Evolutionary conservation across 2,329 filamentous ascomycete genomes (phyloP).

Genomic region (Colletotrichum tanaceti): DNA sequence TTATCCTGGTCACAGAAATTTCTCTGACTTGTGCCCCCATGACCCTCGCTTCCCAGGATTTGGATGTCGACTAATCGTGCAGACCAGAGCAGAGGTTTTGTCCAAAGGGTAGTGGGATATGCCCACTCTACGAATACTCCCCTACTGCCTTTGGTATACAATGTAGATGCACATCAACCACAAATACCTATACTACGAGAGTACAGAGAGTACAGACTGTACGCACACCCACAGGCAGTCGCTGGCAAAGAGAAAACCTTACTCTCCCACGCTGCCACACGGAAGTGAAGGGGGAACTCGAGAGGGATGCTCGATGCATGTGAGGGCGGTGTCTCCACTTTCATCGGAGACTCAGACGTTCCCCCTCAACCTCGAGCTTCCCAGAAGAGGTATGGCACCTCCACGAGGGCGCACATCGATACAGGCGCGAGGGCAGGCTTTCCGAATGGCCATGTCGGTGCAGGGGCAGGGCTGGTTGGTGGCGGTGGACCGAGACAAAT

Average conservation of each 20-base stretch:
- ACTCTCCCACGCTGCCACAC: constrained; percentile 30
- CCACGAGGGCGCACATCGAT: constrained; percentile 31
- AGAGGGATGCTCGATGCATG: constrained; percentile 38
- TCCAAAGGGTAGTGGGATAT: neutral
- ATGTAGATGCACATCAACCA: neutral
- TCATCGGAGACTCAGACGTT: constrained; percentile 26
- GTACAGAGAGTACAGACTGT: no score
- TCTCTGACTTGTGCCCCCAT: neutral
- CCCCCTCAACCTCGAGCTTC: constrained; percentile 25
- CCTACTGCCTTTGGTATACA: neutral
- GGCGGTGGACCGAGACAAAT: constrained; percentile 20
- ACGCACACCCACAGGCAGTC: constrained; percentile 11
- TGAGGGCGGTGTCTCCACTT: constrained; percentile 33
- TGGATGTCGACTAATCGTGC: neutral
- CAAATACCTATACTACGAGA: neutral
- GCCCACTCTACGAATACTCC: neutral
- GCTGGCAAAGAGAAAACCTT: constrained; percentile 1
- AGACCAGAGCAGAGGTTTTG: constrained; percentile 6
- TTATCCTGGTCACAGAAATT: neutral
- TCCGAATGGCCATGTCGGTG: neutral
- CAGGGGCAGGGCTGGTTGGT: constrained; percentile 22
- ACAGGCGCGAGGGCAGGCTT: constrained; percentile 26
- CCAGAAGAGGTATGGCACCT: constrained; percentile 28
- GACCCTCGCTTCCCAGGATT: neutral
- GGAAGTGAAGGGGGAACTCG: neutral